Base-by-base conservation (phyloP, 352 stramenopile species). In the Phytophthora sp. region DNA sequence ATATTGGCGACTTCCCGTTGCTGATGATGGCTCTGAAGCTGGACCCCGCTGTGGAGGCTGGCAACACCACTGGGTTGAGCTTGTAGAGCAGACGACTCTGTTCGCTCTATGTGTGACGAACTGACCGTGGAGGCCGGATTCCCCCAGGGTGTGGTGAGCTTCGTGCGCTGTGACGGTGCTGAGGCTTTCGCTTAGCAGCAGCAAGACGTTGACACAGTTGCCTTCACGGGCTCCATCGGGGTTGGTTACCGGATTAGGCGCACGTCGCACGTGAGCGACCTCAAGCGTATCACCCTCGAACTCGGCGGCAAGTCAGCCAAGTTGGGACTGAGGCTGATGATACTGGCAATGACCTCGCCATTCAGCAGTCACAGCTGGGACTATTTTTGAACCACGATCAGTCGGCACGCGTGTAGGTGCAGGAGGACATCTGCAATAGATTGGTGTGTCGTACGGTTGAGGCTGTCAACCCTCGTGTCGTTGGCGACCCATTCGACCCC, bases 1-100 rank as follows among this genome's bases (percentile, higher is more conserved):
- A n/a, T n/a, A n/a, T n/a, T n/a, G n/a, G n/a, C n/a, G n/a, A 99
- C 82, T 99, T 99, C 79, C 97, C 97, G 13, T 68, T 95, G 54
- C 88, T 96, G 5, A 98, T 99, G 96, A 95, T 98, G 41, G 96
- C 94, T 30, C 86, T 95, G 39, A 99, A 99, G 76, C 74, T 96
- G 16, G 94, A 70, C 26, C 91, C 94, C 2, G 93, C 94, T 18
- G 67, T 98, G 16, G 83, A 88, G 4, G 79, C 85, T 7, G 97
- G 97, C 7, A 99, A 95, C 79, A 97, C 94, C 5, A 76, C 89
- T 15, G 89, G 99, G 7, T 98, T 9, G 99, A 99, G 72, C 96
- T 96, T 15, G 86, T 89, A 11, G 96, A 98, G 57, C 74, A 98
- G 45, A 99, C 96, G 6, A 93, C 97, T 4, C 63, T 99, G 33